A percentile compares a stretch with the other conserved stretches of the same genome.
Conservation (phyloP, 345 rosid species). For the Bretschneidera sinensis region DNA sequence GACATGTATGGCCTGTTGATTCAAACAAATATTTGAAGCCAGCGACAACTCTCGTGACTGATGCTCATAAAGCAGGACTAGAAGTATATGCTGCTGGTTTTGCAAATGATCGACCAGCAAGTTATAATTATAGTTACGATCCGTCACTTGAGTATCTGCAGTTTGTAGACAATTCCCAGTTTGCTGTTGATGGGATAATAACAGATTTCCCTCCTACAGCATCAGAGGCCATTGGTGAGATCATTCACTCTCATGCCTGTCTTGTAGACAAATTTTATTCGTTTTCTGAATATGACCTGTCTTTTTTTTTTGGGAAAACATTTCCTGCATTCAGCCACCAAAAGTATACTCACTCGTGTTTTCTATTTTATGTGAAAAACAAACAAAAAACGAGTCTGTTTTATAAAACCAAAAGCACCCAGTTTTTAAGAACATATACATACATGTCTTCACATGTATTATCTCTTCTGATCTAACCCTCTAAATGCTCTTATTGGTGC, state of each 20-base stretch:
- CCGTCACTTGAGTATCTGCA: conserved; percentile 53
- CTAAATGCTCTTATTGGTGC: conserved; percentile 14
- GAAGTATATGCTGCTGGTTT: conserved; percentile 61
- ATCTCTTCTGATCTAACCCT: conserved; percentile 17
- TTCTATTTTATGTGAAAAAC: too few species aligned
- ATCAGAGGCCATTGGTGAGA: conserved; percentile 45
- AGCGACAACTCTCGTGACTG: conserved; percentile 49
- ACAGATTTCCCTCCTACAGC: conserved; percentile 71
- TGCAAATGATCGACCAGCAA: conserved; percentile 38
- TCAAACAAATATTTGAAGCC: conserved; percentile 32
- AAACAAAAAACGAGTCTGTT: too few species aligned
- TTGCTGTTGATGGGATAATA: conserved; percentile 62
- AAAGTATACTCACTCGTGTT: too few species aligned
- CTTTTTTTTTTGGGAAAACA: too few species aligned
- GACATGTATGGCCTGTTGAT: conserved; percentile 49
- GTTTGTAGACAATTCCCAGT: conserved; percentile 36
- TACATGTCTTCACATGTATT: too few species aligned
- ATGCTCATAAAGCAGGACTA: conserved; percentile 64
- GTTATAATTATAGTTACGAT: conserved; percentile 51
- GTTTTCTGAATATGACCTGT: too few species aligned
- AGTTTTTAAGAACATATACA: too few species aligned
- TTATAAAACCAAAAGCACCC: too few species aligned
- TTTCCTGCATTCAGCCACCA: too few species aligned
- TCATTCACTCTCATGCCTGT: neutral
- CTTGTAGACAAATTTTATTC: too few species aligned